Conservation (phyloP, 805 yeast genomes). For the Yarrowia sp. region DNA sequence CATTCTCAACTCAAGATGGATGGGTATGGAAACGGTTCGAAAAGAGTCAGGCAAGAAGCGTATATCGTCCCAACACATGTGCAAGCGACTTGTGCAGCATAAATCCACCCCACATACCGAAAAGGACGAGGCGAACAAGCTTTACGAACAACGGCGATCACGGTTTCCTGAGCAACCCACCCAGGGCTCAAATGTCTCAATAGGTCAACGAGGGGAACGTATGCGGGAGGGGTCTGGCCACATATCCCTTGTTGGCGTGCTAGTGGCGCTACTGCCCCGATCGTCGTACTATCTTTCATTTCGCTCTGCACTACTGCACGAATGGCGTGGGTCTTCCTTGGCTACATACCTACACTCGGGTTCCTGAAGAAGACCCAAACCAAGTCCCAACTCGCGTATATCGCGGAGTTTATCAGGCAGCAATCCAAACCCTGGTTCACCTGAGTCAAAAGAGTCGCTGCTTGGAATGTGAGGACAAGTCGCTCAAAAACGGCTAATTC, state of each 20-base stretch:
- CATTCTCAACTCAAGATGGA: too few relatives aligned
- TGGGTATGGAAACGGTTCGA: too few relatives aligned
- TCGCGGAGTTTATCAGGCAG: not conserved
- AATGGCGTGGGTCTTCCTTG: not conserved
- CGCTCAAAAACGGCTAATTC: not conserved
- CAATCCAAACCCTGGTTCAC: not conserved
- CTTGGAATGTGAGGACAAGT: not conserved
- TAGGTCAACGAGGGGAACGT: not conserved
- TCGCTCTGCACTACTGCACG: slow-evolving; percentile 1
- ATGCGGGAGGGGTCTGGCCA: not conserved
- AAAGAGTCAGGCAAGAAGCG: not conserved
- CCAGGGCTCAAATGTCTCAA: slow-evolving; percentile 2
- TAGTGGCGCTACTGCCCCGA: too few relatives aligned
- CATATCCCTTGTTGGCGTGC: not conserved
- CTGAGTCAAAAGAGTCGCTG: too few relatives aligned
- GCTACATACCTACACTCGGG: not conserved
- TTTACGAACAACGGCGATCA: not conserved
- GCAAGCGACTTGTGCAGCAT: not conserved
- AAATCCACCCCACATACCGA: not conserved
- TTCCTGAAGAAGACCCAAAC: slow-evolving; percentile 4
- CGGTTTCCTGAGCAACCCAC: slow-evolving; percentile 5
- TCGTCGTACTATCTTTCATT: not conserved
- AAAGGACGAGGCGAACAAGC: not conserved
- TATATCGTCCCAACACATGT: not conserved
- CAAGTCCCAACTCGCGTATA: not conserved